These are phyloP conservation scores for Chaetoceros tenuissimus DNA, from an alignment of 108 stramenopile genomes.

Conservation along the genomic window DNA sequence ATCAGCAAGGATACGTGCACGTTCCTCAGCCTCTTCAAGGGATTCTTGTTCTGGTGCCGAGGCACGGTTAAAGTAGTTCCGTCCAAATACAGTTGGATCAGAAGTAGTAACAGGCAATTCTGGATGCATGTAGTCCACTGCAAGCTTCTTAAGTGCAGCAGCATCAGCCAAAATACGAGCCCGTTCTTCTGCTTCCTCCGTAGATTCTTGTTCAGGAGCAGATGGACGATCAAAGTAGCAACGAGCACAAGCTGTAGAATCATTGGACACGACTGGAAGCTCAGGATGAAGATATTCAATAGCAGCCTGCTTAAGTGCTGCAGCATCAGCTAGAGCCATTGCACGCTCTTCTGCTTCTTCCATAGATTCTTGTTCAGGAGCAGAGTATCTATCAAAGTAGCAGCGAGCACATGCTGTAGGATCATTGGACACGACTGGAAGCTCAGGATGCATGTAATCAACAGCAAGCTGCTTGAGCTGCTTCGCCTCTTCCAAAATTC, in stretches of 20 bases:
- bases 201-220: slow-evolving; percentile 20
- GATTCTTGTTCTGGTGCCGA: slow-evolving; percentile 30
- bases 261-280: slow-evolving; percentile 25
- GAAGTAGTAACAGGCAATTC: slow-evolving; percentile 13
- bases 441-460: slow-evolving; percentile 51
- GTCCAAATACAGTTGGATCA: slow-evolving; percentile 17
- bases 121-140: slow-evolving; percentile 31
- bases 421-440: slow-evolving; percentile 26
- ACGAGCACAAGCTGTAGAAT: slow-evolving; percentile 32
- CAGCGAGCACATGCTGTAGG: slow-evolving; percentile 31
- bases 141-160: slow-evolving; percentile 19
- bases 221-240: slow-evolving; percentile 58
- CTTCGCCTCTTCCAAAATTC: slow-evolving; percentile 35
- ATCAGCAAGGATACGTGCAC: slow-evolving; percentile 21
- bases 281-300: slow-evolving; percentile 56
- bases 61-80: slow-evolving; percentile 54
- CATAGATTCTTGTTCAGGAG: slow-evolving; percentile 32
- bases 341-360: slow-evolving; percentile 49
- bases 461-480: slow-evolving; percentile 49
- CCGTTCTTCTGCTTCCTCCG: slow-evolving; percentile 36
- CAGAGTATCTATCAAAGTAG: slow-evolving; percentile 60
- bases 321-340: slow-evolving; percentile 35
- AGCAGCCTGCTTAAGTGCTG: slow-evolving; percentile 40
- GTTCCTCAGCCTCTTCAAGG: slow-evolving; percentile 39
- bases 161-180: slow-evolving; percentile 20